Base-by-base conservation (phyloP, 1,284 basidiomycete species). In the Cryptococcus maquisensis region DNA sequence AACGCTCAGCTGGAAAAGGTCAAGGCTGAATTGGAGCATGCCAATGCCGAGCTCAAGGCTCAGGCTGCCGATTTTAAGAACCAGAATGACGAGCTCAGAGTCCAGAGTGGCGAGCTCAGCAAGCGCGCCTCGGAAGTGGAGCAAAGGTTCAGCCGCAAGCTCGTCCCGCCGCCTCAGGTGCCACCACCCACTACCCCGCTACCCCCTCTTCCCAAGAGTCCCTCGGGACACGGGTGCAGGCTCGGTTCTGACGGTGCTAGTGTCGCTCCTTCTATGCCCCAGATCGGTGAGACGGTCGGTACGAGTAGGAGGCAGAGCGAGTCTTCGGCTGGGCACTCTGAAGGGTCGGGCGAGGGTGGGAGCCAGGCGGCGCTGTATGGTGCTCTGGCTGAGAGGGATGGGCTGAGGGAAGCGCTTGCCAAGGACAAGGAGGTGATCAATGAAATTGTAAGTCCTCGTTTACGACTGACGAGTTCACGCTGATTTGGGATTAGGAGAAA, bases 161-260 rank as follows among this genome's bases (percentile, higher is more conserved):
- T 24, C 24, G 47, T 46, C 39, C 57, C 57, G 4, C 72, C 72
- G 9, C 72, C 72, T 18, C 69, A 69, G 46, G 69, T 69, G 18
- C 72, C 72, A 9, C 72, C 72, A 13, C 72, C 72, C 1, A 67
- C 61, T 16, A 61, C 69, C 4, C 71, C 72, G 9, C 52, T 74
- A 4, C 72, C 72, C 18, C 71, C 71, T 3, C 55, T 71, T 6
- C 72, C 72, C 4, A 53, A 18, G 49, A 61, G 47, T 13, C 43
- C 49, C n/a, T 55, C 55, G 46, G 63, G 41, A 46, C 57, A 38
- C 43, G 43, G 28, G 7, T 8, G 1, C 5, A 32, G 46, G 24
- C 36, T 54, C 20, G 32, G 45, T 5, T 23, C 20, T n/a, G 18
- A 54, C 21, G 39, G 10, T 40, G 39, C 9, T 32, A 32, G 39